Conservation (phyloP, 768 basidiomycete species). For the Kwoniella dendrophila region DNA sequence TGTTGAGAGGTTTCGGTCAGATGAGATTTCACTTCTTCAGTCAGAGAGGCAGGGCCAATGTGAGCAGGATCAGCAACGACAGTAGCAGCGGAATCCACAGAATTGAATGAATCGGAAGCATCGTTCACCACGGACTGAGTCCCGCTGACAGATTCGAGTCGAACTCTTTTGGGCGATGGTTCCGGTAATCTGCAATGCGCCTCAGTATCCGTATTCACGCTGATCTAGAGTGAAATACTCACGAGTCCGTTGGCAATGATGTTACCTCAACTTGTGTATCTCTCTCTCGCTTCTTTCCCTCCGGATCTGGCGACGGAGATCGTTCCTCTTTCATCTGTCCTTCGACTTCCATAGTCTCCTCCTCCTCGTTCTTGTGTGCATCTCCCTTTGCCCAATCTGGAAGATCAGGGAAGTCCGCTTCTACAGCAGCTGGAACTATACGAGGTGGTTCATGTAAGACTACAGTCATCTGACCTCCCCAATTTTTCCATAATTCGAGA, state of each 20-base stretch:
- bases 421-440: conserved; percentile 41
- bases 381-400: conserved; percentile 42
- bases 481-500: conserved; percentile 48
- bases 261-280: neutral
- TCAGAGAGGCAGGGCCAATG: conserved; percentile 1
- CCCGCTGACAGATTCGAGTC: neutral
- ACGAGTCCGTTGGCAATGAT: conserved; percentile 3
- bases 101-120: neutral
- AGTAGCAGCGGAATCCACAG: neutral
- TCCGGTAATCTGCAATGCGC: neutral
- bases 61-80: conserved; percentile 12
- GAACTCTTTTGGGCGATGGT: conserved; percentile 9
- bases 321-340: conserved; percentile 24
- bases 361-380: conserved; percentile 16
- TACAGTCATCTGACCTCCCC: conserved; percentile 45
- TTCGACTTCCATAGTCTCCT: conserved; percentile 26
- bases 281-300: conserved; percentile 17
- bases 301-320: conserved; percentile 17
- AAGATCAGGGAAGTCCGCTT: conserved; percentile 40
- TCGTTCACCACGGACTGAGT: neutral
- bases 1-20: neutral
- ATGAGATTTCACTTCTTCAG: neutral
- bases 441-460: conserved; percentile 42
- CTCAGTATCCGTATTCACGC: no score
- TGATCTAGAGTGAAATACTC: neutral